Percentiles rank a stretch among this genome's conserved stretches.
Evolutionary conservation across 495 filamentous ascomycete species (phyloP).

Genomic region (Penicillium goetzii): DNA sequence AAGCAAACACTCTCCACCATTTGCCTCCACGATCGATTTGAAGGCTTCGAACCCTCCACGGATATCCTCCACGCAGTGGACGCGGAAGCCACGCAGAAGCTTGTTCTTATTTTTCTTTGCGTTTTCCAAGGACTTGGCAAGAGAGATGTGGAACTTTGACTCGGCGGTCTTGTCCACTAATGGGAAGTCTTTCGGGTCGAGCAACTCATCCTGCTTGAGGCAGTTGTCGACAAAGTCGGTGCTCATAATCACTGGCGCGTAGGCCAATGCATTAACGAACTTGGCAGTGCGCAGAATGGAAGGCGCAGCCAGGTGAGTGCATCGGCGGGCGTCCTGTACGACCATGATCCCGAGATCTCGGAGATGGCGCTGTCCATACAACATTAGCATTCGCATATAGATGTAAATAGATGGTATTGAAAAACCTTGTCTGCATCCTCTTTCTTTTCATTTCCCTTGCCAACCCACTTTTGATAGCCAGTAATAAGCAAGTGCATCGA

Average conservation of each 20-base stretch:
- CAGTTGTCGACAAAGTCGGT: constrained; percentile 80
- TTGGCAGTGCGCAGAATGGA: constrained; percentile 86
- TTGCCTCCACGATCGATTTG: constrained; percentile 79
- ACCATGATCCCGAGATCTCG: constrained; percentile 83
- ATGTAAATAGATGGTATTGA: constrained; percentile 15
- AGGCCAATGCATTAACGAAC: constrained; percentile 84
- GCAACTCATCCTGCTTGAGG: constrained; percentile 62
- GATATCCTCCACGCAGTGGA: constrained; percentile 81
- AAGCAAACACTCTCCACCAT: constrained; percentile 80
- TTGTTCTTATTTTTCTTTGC: constrained; percentile 76
- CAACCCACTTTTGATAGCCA: constrained; percentile 77
- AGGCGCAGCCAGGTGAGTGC: constrained; percentile 87
- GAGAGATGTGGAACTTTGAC: constrained; percentile 65
- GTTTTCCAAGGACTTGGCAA: constrained; percentile 64
- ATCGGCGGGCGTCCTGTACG: constrained; percentile 70
- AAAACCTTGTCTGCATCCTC: constrained; percentile 82
- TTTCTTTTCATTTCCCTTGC: constrained; percentile 61
- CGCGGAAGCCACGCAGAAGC: constrained; percentile 69
- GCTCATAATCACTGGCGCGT: constrained; percentile 71
- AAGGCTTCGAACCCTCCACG: constrained; percentile 82
- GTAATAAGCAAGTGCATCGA: constrained; percentile 76
- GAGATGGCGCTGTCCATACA: constrained; percentile 68
- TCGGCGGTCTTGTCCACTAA: constrained; percentile 74
- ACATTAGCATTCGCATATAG: constrained; percentile 26
- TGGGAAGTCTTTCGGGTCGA: constrained; percentile 61